Base-by-base conservation (phyloP, 2,329 filamentous ascomycete species). In the Penicillium verrucosum region DNA sequence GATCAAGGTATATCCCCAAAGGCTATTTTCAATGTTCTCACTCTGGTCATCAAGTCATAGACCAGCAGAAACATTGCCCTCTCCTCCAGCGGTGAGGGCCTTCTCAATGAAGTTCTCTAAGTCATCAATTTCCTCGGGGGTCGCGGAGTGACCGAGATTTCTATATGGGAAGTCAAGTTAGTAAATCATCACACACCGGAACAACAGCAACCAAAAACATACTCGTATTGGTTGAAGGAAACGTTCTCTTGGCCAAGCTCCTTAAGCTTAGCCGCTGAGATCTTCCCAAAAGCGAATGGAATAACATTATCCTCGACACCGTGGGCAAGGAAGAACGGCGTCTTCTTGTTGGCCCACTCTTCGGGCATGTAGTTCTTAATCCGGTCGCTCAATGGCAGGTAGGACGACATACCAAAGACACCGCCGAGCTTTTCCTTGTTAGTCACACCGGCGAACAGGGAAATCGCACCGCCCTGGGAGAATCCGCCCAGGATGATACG, bases 311-410 rank as follows among this genome's bases (percentile, higher is more conserved):
- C 93, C 0, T 76, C 77, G 59, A 87, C 83, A n/a, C 94, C 94
- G 67, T 97, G 94, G 12, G 84, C 91, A 86, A 97, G 89, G 75
- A 94, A 90, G 60, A 97, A 86, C 1, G 89, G 89, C 1, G 91
- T 96, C 40, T 88, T 80, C 73, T 87, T 85, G 73, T 91, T 92
- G 54, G 82, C 78, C 63, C 77, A 82, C 27, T 76, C 72, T 41
- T 81, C 78, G 2, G 82, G 79, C 16, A 84, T 72, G 61, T 84
- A 78, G 9, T 81, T 80, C 69, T 82, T 80, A 63, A 90, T 73
- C 69, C 87, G 88, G 60, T 82, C 78, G 61, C 84, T 81, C 45
- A 97, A 79, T 21, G 91, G 81, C 64, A 97, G 76, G 75, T 95
- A 97, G 66, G 85, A 88, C 12, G 89, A 94, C 60, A 97, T 77